Percentiles rank a stretch among this genome's conserved stretches.
Evolutionary conservation across 2,329 filamentous ascomycete genomes (phyloP).

Genomic region (Didymella pomorum): DNA sequence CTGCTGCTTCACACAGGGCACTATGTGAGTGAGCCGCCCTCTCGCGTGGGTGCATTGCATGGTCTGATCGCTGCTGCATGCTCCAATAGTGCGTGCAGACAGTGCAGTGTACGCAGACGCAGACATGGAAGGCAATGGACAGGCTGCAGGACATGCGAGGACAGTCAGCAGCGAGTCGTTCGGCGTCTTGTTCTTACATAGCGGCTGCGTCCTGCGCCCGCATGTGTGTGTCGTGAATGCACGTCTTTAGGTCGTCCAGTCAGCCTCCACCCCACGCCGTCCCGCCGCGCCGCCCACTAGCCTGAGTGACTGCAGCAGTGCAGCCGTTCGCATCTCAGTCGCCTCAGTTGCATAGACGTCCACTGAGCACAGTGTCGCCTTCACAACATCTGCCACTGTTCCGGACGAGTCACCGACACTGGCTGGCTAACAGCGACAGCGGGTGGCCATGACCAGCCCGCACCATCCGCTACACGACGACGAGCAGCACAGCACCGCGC

Average conservation of each 20-base stretch:
- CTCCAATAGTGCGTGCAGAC: slow-evolving; percentile 13
- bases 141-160: neutral
- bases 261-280: slow-evolving; percentile 16
- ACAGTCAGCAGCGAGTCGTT: slow-evolving; percentile 16
- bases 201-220: slow-evolving; percentile 7
- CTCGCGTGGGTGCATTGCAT: slow-evolving; percentile 16
- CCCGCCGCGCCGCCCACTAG: slow-evolving; percentile 16
- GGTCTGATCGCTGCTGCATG: slow-evolving; percentile 9
- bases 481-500: slow-evolving; percentile 18
- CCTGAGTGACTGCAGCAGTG: slow-evolving; percentile 13
- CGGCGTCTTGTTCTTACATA: slow-evolving; percentile 15
- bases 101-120: neutral
- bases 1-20: no score
- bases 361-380: neutral
- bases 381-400: neutral
- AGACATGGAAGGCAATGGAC: neutral
- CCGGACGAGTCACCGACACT: neutral
- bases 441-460: slow-evolving; percentile 41
- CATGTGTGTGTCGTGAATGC: slow-evolving; percentile 16
- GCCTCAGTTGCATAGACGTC: neutral
- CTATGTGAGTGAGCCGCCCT: slow-evolving; percentile 1
- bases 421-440: slow-evolving; percentile 11
- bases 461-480: slow-evolving; percentile 19
- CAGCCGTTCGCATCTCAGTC: slow-evolving; percentile 10
- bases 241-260: slow-evolving; percentile 16